Percentiles rank a stretch among this genome's conserved stretches.
Conservation (phyloP, 176 grass and related monocot species). For the Oryza rufipogon region DNA sequence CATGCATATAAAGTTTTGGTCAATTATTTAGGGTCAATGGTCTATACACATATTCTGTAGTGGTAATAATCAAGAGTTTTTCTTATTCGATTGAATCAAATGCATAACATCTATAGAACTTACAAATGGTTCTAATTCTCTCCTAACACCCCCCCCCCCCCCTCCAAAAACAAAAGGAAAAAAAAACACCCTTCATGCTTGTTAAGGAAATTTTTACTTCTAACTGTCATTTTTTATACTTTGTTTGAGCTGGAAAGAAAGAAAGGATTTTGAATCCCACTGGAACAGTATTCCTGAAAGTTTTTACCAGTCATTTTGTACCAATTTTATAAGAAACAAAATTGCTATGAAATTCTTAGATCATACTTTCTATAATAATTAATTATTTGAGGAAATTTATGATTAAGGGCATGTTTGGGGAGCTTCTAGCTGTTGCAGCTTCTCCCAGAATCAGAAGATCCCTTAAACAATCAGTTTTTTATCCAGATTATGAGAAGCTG, state of each 20-base stretch:
- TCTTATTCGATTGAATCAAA: conserved; percentile 23
- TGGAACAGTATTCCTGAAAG: background rate
- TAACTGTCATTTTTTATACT: background rate
- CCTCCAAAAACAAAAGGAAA: too few species aligned
- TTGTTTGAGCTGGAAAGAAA: conserved; percentile 10
- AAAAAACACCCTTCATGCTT: background rate
- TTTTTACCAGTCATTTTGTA: background rate
- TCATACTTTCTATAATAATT: background rate
- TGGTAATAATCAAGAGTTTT: conserved; percentile 36
- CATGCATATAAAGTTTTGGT: conserved; percentile 25
- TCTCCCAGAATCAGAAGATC: too few species aligned
- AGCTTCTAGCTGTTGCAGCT: too few species aligned
- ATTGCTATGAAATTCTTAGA: background rate
- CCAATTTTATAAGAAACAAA: background rate
- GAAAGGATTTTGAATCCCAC: conserved; percentile 1
- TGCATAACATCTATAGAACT: conserved; percentile 27
- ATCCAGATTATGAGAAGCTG: too few species aligned
- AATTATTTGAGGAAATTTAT: background rate
- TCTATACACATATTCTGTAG: conserved; percentile 37
- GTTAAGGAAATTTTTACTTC: conserved; percentile 8
- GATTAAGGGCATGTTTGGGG: background rate
- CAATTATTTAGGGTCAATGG: conserved; percentile 27
- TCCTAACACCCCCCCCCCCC: background rate
- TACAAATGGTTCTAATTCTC: conserved; percentile 19
- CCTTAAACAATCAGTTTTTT: too few species aligned